Percentiles rank a stretch among this genome's conserved stretches.
phyloP scores from a whole-genome alignment of 2,329 filamentous ascomycete species.

The Colletotrichum sp. region DNA sequence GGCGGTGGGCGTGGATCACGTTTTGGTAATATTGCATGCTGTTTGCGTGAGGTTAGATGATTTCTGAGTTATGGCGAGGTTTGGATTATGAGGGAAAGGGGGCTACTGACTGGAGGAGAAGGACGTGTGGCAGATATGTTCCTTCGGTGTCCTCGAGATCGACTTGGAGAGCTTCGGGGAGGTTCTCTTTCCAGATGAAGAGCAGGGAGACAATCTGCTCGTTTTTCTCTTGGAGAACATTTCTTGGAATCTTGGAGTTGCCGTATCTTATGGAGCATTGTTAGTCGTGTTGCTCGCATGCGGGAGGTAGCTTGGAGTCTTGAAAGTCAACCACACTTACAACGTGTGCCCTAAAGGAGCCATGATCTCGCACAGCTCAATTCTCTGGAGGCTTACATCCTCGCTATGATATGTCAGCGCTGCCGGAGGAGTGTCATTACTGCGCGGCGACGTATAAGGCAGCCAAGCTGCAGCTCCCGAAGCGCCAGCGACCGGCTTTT shows the following conservation, averaged over 20 bases:
- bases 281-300: neutral
- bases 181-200: constrained; percentile 24
- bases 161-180: constrained; percentile 22
- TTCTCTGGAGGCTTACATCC: neutral
- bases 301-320: neutral
- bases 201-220: constrained; percentile 17
- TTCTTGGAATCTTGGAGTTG: constrained; percentile 18
- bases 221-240: constrained; percentile 23
- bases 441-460: neutral
- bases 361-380: constrained; percentile 26
- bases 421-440: neutral
- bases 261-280: constrained; percentile 18
- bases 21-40: constrained; percentile 33
- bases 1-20: constrained; percentile 28
- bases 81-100: neutral
- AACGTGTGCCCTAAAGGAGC: constrained; percentile 26
- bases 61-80: neutral
- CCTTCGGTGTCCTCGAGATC: constrained; percentile 22
- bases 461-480: neutral
- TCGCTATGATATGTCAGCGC: neutral
- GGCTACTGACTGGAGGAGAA: constrained; percentile 26
- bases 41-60: neutral
- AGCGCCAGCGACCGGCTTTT: constrained; percentile 12
- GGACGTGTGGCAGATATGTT: constrained; percentile 26
- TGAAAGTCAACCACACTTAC: neutral